A percentile compares a stretch with the other conserved stretches of the same genome.
Evolutionary conservation across 1,139 yeast species (phyloP).

Genomic region (Sugiyamaella pinicola): DNA sequence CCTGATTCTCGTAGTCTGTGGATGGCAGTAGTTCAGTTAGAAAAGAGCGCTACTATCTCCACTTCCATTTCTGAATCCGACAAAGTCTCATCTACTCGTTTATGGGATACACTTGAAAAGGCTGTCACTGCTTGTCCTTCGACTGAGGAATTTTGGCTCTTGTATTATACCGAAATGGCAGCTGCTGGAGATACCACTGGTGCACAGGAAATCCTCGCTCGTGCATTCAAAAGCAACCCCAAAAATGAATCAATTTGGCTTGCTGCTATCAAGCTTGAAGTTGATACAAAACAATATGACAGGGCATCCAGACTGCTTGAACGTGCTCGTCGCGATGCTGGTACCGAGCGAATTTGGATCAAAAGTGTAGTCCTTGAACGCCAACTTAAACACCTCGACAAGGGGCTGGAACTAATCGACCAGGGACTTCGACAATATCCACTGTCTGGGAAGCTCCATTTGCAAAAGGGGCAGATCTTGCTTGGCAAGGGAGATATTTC

Average conservation of each 20-base stretch:
- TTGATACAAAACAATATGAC: constrained; percentile 44
- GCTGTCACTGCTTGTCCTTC: constrained; percentile 54
- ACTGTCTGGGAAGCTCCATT: constrained; percentile 51
- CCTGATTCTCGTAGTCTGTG: constrained; percentile 59
- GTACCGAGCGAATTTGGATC: constrained; percentile 57
- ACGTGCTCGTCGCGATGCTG: constrained; percentile 45
- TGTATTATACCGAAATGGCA: constrained; percentile 76
- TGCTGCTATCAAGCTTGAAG: constrained; percentile 68
- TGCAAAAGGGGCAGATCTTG: constrained; percentile 62
- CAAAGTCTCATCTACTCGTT: no score
- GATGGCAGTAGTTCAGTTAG: constrained; percentile 54
- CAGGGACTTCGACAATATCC: constrained; percentile 55
- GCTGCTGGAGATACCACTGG: constrained; percentile 49
- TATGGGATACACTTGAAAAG: constrained; percentile 53
- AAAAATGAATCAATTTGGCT: constrained; percentile 63
- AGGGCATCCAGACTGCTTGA: constrained; percentile 51
- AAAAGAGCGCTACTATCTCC: constrained; percentile 43
- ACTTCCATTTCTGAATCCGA: neutral
- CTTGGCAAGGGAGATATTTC: constrained; percentile 40
- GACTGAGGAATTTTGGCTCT: constrained; percentile 56
- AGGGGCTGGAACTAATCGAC: constrained; percentile 48
- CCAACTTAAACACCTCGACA: constrained; percentile 38
- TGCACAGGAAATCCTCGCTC: constrained; percentile 57
- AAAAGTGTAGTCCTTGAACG: constrained; percentile 64
- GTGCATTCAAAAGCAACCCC: constrained; percentile 51